Conservation (phyloP, 1,284 basidiomycete species). For the Anthracocystis panici-leucophaei region DNA sequence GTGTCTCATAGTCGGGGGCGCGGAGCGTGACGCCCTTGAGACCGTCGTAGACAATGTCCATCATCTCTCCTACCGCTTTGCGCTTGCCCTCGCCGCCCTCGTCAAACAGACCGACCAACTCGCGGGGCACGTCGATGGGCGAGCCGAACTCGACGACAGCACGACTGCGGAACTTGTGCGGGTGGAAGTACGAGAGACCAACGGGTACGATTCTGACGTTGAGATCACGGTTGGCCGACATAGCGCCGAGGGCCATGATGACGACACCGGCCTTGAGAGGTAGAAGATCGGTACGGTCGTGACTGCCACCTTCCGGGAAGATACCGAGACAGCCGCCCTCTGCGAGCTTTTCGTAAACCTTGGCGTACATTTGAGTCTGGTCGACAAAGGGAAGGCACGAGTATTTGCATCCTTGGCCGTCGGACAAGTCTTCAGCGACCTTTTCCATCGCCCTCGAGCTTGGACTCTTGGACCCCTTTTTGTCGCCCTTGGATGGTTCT, state of each 20-base stretch:
- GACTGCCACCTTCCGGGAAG: slow-evolving; percentile 68
- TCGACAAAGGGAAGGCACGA: slow-evolving; percentile 75
- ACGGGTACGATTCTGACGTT: slow-evolving; percentile 69
- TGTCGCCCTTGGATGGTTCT: slow-evolving; percentile 32
- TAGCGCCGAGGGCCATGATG: slow-evolving; percentile 70
- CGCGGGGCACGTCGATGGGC: slow-evolving; percentile 86
- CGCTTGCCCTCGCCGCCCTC: slow-evolving; percentile 88
- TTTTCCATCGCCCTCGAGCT: slow-evolving; percentile 23
- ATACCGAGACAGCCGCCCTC: slow-evolving; percentile 80
- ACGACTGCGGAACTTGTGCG: slow-evolving; percentile 70
- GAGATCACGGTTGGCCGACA: slow-evolving; percentile 66
- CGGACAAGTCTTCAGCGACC: slow-evolving; percentile 25
- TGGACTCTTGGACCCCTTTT: slow-evolving; percentile 19
- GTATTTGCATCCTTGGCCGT: slow-evolving; percentile 56
- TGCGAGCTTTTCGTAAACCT: slow-evolving; percentile 89
- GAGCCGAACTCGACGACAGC: slow-evolving; percentile 93
- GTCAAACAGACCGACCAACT: slow-evolving; percentile 89
- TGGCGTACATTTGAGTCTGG: slow-evolving; percentile 93
- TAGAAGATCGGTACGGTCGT: slow-evolving; percentile 69
- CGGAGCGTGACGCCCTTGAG: slow-evolving; percentile 96
- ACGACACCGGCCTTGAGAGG: slow-evolving; percentile 69
- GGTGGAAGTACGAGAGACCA: slow-evolving; percentile 69
- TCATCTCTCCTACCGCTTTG: slow-evolving; percentile 87
- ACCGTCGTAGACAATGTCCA: slow-evolving; percentile 94
- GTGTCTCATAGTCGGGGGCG: slow-evolving; percentile 96